Evolutionary conservation across 148 eudicot genomes (phyloP).

Genomic region (Rhododendron ovatum): DNA sequence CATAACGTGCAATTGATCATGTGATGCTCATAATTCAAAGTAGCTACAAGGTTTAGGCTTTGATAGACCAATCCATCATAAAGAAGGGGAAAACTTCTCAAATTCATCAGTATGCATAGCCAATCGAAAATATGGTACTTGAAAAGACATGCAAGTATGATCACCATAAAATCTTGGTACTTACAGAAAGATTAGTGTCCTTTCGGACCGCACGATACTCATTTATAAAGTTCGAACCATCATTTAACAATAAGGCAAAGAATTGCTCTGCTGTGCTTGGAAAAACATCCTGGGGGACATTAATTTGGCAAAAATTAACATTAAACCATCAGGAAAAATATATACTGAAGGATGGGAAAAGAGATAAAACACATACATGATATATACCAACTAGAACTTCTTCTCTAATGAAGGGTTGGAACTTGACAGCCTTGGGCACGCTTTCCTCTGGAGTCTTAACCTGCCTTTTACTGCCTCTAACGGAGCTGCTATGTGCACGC

Average conservation of each 20-base stretch:
- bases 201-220: slow-evolving; percentile 76
- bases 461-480: slow-evolving; percentile 38
- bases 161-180: neutral
- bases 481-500: slow-evolving; percentile 82
- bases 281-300: slow-evolving; percentile 50
- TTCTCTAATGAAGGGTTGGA: slow-evolving; percentile 77
- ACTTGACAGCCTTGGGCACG: slow-evolving; percentile 42
- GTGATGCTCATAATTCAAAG: neutral
- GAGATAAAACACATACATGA: slow-evolving; percentile 39
- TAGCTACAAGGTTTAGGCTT: neutral
- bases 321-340: neutral
- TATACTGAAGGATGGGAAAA: neutral
- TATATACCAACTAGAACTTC: slow-evolving; percentile 63
- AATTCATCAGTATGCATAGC: neutral
- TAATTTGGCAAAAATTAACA: neutral
- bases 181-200: slow-evolving; percentile 58
- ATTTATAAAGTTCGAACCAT: slow-evolving; percentile 57
- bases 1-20: neutral
- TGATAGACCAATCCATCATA: neutral
- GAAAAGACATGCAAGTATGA: neutral
- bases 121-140: neutral
- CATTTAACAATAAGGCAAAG: slow-evolving; percentile 65
- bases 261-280: slow-evolving; percentile 77
- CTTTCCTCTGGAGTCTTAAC: slow-evolving; percentile 52
- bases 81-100: neutral